Evolutionary conservation across 2,329 filamentous ascomycete genomes (phyloP), one percentile per base, ranked within the genome.

Genomic region (Pseudogymnoascus sp.): DNA sequence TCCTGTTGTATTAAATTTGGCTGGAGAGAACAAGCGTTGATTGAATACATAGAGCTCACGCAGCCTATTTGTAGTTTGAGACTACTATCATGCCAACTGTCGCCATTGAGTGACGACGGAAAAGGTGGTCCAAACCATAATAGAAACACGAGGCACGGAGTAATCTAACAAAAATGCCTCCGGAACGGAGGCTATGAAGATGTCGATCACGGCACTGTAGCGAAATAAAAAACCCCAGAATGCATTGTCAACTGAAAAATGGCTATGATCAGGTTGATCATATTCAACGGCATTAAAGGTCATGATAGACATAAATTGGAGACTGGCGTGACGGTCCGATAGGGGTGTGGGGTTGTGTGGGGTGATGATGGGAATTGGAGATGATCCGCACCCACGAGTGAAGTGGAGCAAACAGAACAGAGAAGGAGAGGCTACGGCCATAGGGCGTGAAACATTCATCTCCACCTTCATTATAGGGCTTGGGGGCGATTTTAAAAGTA

Each of bases 321-420:
- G 47, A 16, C 28, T 54, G 47, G 47, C 47, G n/a, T 33, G 47
- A 33, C 47, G 47, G 47, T 33, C 47, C 47, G 47, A 54, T 54
- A 54, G n/a, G 43, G 16, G 25, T n/a, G 4, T 12, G 47, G 47
- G 47, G 25, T 54, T 33, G 28, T 33, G 47, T n/a, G 47, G 47
- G 16, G 41, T 47, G 41, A 3, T 28, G 41, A 28, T 47, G 22
- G 6, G 14, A 22, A 47, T 25, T 47, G 41, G 41, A n/a, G 41
- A 47, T 28, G 41, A 47, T 47, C 41, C 41, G 22, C 41, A 47
- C 5, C 22, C 22, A 28, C 41, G 22, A 16, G 41, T 22, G 14
- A n/a, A 28, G 22, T 28, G 22, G 22, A 28, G 41, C 11, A 20
- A 39, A 16, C 16, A 20, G 16, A 6, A 41, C 6, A 4, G 39